Evolutionary conservation across 192 early-diverging fungal species (phyloP).

Genomic region (Cetraspora pellucida): DNA sequence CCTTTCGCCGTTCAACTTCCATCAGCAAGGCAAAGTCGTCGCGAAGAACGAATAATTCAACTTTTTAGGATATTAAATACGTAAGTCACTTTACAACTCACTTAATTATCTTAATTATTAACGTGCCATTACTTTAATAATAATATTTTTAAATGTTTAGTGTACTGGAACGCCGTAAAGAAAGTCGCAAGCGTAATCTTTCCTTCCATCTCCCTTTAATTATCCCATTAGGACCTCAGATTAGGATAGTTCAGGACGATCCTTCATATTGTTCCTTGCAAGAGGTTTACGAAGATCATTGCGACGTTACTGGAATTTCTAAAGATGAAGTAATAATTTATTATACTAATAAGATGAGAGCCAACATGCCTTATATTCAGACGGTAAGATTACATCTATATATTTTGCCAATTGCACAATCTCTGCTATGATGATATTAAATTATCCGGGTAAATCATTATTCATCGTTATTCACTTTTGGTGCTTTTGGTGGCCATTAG

Average conservation of each 20-base stretch:
- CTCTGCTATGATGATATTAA: neutral
- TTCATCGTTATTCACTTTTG: no score
- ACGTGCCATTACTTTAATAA: neutral
- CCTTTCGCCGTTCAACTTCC: conserved; percentile 96
- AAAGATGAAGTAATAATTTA: conserved; percentile 89
- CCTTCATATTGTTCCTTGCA: conserved; percentile 86
- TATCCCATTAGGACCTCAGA: conserved; percentile 88
- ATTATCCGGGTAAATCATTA: no score
- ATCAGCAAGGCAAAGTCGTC: conserved; percentile 81
- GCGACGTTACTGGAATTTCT: conserved; percentile 66
- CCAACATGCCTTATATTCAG: conserved; percentile 43
- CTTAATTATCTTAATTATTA: neutral
- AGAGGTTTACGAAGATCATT: conserved; percentile 92
- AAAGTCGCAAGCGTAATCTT: conserved; percentile 78
- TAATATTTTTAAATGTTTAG: conserved; percentile 35
- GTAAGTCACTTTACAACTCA: conserved; percentile 35
- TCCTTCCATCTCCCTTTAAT: conserved; percentile 88
- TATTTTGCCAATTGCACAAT: no score
- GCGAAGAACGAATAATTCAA: conserved; percentile 96
- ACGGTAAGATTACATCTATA: neutral
- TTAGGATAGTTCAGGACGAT: conserved; percentile 93
- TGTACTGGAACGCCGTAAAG: conserved; percentile 79
- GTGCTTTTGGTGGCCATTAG: no score
- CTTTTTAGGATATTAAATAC: conserved; percentile 90
- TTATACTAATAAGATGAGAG: conserved; percentile 75